phyloP scores from a whole-genome alignment of 495 filamentous ascomycete species.

The Entonaema liquescens region DNA sequence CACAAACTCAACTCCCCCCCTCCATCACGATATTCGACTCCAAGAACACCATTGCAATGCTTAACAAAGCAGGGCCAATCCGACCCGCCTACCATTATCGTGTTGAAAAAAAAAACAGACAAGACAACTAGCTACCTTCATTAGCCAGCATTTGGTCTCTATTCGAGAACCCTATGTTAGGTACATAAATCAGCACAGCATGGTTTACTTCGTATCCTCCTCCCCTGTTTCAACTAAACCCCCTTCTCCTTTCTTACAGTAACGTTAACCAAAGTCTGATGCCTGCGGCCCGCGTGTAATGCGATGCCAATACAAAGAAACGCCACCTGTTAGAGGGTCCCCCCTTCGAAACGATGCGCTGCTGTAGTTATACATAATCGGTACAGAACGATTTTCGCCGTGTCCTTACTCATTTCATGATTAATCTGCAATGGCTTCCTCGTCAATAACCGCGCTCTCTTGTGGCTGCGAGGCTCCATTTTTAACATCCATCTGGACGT shows the following conservation, averaged over 20 bases:
- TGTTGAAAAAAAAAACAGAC: not conserved
- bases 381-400: slow-evolving; percentile 10
- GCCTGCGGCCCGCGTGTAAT: not conserved
- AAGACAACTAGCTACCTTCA: not conserved
- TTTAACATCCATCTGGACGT: slow-evolving; percentile 51
- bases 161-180: not conserved
- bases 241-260: not conserved
- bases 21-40: not conserved
- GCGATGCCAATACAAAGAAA: not conserved
- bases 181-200: not conserved
- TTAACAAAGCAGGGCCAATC: not conserved
- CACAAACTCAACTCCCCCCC: no score
- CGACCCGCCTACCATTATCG: not conserved
- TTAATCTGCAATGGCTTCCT: slow-evolving; percentile 47
- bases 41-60: not conserved
- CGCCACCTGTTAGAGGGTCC: not conserved
- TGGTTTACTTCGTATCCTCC: not conserved
- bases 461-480: slow-evolving; percentile 25
- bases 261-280: not conserved
- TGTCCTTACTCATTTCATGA: not conserved
- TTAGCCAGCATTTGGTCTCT: not conserved
- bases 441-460: slow-evolving; percentile 30
- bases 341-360: slow-evolving; percentile 5
- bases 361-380: slow-evolving; percentile 28
- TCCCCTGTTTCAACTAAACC: not conserved